A percentile compares a stretch with the other conserved stretches of the same genome.
Conservation (phyloP, 2,329 filamentous ascomycete species). For the Neodidymelliopsis sp. region DNA sequence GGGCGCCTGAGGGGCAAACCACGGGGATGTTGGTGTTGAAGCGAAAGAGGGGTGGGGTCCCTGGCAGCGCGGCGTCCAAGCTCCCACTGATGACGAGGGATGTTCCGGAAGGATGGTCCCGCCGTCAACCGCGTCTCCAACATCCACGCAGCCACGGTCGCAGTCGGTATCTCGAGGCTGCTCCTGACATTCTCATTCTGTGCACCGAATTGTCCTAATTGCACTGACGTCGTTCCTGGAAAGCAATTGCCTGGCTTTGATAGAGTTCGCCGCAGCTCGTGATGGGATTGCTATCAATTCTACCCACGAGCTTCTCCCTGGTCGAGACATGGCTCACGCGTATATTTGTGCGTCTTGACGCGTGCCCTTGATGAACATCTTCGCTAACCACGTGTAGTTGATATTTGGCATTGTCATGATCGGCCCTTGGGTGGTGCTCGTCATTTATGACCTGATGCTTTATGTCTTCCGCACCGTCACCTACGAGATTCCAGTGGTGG, state of each 20-base stretch:
- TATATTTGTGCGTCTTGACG: conserved; percentile 62
- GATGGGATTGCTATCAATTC: conserved; percentile 72
- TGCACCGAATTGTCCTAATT: too few relatives aligned
- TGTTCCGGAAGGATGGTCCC: neutral
- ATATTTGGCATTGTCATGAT: conserved; percentile 62
- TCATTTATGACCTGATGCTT: conserved; percentile 69
- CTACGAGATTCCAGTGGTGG: conserved; percentile 67
- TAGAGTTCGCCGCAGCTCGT: neutral
- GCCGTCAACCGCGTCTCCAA: conserved; percentile 1
- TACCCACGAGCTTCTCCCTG: conserved; percentile 64
- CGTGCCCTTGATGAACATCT: neutral
- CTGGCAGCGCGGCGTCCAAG: conserved; percentile 18
- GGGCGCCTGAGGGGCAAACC: conserved; percentile 27
- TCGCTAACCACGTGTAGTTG: neutral
- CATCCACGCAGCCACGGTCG: conserved; percentile 4
- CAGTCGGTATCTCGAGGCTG: neutral
- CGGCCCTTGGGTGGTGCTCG: conserved; percentile 66
- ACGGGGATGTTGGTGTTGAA: conserved; percentile 26
- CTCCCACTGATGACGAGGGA: conserved; percentile 18
- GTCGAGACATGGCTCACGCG: conserved; percentile 69
- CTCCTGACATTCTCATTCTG: too few relatives aligned
- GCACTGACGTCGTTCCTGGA: too few relatives aligned
- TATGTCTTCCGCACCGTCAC: conserved; percentile 66
- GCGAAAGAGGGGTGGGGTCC: conserved; percentile 9
- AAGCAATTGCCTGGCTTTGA: neutral